Conservation (phyloP, 495 filamentous ascomycete species). For the Aspergillus heteromorphus region DNA sequence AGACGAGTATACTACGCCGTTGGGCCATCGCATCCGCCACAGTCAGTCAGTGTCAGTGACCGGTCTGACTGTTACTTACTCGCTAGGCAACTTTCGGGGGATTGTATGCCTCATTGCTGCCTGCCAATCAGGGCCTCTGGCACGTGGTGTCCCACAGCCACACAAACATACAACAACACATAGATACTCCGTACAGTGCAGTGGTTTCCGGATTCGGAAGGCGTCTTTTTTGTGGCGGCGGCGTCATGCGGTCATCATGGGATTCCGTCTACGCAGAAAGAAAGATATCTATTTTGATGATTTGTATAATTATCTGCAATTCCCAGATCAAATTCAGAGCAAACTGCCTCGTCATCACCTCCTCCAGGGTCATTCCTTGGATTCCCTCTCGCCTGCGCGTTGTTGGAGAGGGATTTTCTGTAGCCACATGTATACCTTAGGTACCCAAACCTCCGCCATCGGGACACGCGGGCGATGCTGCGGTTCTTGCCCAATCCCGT, state of each 20-base stretch:
- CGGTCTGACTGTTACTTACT: too few relatives aligned
- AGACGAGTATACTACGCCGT: not conserved
- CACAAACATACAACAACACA: too few relatives aligned
- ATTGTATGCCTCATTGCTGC: constrained; percentile 6
- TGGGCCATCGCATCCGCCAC: constrained; percentile 2
- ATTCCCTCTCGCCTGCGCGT: not conserved
- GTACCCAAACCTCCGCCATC: constrained; percentile 8
- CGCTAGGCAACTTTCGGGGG: too few relatives aligned
- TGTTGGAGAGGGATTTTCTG: not conserved
- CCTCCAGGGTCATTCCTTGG: too few relatives aligned
- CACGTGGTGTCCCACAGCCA: constrained; percentile 11
- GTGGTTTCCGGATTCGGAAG: too few relatives aligned
- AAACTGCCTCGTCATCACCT: too few relatives aligned
- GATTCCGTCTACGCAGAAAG: not conserved
- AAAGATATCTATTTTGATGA: too few relatives aligned
- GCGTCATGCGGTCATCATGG: not conserved
- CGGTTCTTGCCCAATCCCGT: constrained; percentile 7
- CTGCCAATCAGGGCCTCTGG: constrained; percentile 2
- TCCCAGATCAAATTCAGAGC: not conserved
- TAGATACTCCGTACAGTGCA: too few relatives aligned
- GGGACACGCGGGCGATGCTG: not conserved
- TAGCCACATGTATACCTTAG: not conserved
- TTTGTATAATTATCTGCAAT: too few relatives aligned
- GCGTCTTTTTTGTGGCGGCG: not conserved
- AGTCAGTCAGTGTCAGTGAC: too few relatives aligned